Evolutionary conservation across 805 yeast species (phyloP).

Genomic region (Candida nanaspora): DNA sequence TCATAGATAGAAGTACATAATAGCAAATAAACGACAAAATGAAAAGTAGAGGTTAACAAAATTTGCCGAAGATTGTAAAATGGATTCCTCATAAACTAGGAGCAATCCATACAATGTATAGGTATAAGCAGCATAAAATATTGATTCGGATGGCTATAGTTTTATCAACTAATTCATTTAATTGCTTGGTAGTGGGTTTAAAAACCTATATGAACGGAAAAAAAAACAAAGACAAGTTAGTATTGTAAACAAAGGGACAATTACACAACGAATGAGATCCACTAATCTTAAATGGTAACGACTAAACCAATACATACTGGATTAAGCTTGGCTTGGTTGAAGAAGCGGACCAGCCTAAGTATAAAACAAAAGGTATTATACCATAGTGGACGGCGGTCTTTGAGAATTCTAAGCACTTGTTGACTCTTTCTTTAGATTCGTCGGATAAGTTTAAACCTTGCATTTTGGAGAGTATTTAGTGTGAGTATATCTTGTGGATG

Average conservation of each 20-base stretch:
- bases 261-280: not conserved
- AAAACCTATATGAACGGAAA: constrained; percentile 31
- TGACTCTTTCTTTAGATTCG: constrained; percentile 72
- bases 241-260: too few relatives aligned
- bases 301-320: constrained; percentile 21
- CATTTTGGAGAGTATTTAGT: constrained; percentile 22
- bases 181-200: constrained; percentile 76
- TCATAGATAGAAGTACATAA: too few relatives aligned
- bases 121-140: too few relatives aligned
- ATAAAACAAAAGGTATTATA: constrained; percentile 91
- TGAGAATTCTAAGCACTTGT: constrained; percentile 73
- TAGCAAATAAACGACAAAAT: too few relatives aligned
- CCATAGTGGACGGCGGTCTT: constrained; percentile 92
- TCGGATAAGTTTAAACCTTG: constrained; percentile 34
- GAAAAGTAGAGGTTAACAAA: too few relatives aligned
- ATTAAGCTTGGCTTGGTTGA: constrained; percentile 79
- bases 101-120: too few relatives aligned
- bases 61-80: too few relatives aligned
- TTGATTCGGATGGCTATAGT: too few relatives aligned
- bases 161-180: constrained; percentile 21
- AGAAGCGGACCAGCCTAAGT: constrained; percentile 81
- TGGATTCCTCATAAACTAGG: too few relatives aligned
- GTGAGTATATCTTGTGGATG: too few relatives aligned
- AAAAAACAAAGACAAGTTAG: not conserved
- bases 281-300: not conserved